Base-by-base conservation (phyloP, 139 green algal genomes). In the Chlorella vulgaris region DNA sequence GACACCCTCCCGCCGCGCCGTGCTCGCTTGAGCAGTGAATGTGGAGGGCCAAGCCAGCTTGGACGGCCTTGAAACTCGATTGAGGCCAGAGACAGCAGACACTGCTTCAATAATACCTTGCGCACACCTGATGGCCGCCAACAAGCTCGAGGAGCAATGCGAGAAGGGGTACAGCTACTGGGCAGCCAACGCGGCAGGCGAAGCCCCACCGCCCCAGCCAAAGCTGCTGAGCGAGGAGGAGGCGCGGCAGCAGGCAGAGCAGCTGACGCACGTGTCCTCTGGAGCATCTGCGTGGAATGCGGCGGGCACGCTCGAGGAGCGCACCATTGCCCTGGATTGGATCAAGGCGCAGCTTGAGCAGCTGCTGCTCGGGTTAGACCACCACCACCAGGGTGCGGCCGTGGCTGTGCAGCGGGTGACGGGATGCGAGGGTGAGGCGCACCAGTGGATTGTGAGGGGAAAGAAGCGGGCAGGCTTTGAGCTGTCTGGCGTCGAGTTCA, bases 291-390 rank as follows among this genome's bases (percentile, higher is more conserved):
- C 82, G 0, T 86, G 82, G 82, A 86, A 86, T 39, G 38, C 40
- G 13, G 80, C 66, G 5, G 83, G 83, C 40, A 87, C 83, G 4
- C 84, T 83, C 35, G 83, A 87, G 65, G 83, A 87, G 75, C 74
- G 78, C 22, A 33, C 39, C 31, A 28, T 87, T 1, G 5, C 51
- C 18, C 29, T 82, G 62, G 33, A 7, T 31, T 87, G 76, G 76
- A 58, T 73, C n/a, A 62, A 74, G 39, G 68, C 67, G 55, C 40
- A 60, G 53, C 40, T 84, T 67, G 43, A 33, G n/a, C 29, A 74
- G 43, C 63, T 83, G 61, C 36, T 83, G 35, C 4, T 26, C 1
- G 50, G 21, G 42, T 7, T 73, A 40, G 24, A 6, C 5, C 61
- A 68, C 55, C 29, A 31, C 33, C 33, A 70, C 2, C 33, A 35